These are phyloP conservation scores for Blastocystis hominis DNA, from an alignment of 352 stramenopile species.

Conservation along the genomic window DNA sequence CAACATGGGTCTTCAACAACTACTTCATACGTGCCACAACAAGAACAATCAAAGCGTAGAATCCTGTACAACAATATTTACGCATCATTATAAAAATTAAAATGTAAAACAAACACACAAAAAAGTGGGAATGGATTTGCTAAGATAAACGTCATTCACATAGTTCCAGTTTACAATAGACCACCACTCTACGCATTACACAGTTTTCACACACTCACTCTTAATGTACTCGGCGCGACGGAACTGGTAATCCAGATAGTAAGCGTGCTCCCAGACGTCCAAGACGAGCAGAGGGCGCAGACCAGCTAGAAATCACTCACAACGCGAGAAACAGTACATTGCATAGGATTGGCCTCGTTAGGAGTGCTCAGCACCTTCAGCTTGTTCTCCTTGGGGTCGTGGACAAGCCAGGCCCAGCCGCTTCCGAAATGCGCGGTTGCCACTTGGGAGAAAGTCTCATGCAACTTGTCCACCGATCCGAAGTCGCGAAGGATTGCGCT, in stretches of 20 bases:
- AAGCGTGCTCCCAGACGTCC: constrained; percentile 84
- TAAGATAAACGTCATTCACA: constrained; percentile 1
- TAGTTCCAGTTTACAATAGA: constrained; percentile 42
- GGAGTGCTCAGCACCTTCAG: constrained; percentile 64
- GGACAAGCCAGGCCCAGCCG: constrained; percentile 75
- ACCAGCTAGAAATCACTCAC: constrained; percentile 4
- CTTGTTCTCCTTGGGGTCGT: constrained; percentile 60
- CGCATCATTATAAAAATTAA: background rate
- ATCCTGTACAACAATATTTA: too few relatives aligned
- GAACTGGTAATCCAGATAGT: constrained; percentile 86
- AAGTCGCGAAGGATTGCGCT: constrained; percentile 78
- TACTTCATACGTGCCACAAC: background rate
- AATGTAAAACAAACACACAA: background rate
- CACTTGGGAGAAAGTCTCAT: constrained; percentile 76
- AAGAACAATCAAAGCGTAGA: background rate
- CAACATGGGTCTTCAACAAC: background rate
- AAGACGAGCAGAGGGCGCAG: constrained; percentile 67
- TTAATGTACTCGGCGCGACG: constrained; percentile 75
- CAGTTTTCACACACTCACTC: background rate
- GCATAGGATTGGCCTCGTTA: constrained; percentile 60
- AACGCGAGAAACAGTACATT: background rate
- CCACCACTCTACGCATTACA: constrained; percentile 26
- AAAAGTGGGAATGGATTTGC: background rate
- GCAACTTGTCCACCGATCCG: constrained; percentile 76
- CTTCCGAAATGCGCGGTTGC: constrained; percentile 77